Evolutionary conservation across 164 flowering plant species (phyloP).

Genomic region (Tetrastigma voinierianum): DNA sequence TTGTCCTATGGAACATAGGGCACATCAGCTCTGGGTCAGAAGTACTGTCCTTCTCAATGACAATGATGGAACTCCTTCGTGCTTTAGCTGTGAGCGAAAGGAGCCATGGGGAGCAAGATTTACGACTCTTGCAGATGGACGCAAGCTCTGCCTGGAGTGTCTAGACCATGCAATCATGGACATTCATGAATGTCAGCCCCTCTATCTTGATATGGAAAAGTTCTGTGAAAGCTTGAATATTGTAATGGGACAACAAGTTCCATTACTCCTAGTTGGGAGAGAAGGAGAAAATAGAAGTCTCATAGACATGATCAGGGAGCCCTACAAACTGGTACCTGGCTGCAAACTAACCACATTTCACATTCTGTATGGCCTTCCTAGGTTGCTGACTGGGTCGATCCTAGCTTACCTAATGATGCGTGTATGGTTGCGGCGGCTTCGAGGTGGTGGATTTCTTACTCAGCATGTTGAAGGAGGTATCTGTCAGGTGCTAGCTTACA

Average conservation of each 20-base stretch:
- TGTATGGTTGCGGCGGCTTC: too few species aligned
- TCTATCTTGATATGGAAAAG: constrained; percentile 63
- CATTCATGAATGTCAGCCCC: constrained; percentile 70
- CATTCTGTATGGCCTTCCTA: constrained; percentile 44
- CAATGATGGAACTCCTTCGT: constrained; percentile 76
- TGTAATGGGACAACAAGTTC: constrained; percentile 80
- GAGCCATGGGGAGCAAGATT: constrained; percentile 70
- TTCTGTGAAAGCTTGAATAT: constrained; percentile 72
- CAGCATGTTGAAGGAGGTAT: too few species aligned
- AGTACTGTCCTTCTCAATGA: constrained; percentile 92
- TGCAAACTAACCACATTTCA: constrained; percentile 68
- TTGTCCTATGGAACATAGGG: constrained; percentile 90
- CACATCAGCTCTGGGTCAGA: constrained; percentile 93
- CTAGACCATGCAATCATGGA: constrained; percentile 83
- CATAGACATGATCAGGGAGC: constrained; percentile 39
- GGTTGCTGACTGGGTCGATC: constrained; percentile 13
- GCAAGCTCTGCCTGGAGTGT: constrained; percentile 88
- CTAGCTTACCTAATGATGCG: too few species aligned
- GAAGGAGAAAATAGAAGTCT: constrained; percentile 62
- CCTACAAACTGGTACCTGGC: constrained; percentile 46
- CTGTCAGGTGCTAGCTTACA: too few species aligned
- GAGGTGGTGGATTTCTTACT: too few species aligned
- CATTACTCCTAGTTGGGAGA: constrained; percentile 84
- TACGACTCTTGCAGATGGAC: constrained; percentile 69
- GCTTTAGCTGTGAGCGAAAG: constrained; percentile 94